Evolutionary conservation across 805 yeast genomes (phyloP), one percentile per base, ranked within the genome.

Genomic region (Ogataea methanolica): DNA sequence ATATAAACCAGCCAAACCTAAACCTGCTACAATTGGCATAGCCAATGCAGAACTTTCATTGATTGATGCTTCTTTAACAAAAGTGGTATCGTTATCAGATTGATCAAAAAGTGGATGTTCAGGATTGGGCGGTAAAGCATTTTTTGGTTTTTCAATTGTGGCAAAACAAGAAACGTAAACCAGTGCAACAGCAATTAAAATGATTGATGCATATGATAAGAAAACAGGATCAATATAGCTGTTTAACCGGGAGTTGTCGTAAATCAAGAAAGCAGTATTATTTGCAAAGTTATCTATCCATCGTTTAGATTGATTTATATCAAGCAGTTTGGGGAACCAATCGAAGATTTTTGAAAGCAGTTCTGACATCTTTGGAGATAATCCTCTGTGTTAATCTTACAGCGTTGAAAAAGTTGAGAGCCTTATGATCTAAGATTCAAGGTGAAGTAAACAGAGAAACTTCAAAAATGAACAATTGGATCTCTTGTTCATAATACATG

Each of bases 11-110:
- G 64, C 48, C 37, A 80, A 61, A n/a, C 55, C 57, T 17, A 52
- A 44, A 7, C 75, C 74, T 5, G 78, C 75, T 6, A 71, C 14
- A 5, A 80, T 46, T 0, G 85, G 85, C 58, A 78, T 55, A 4
- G 62, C 16, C 5, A 70, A 36, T 0, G 75, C 82, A 16, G 50
- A 41, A 60, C 67, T 43, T 55, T 61, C 59, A 26, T 56, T 59
- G 11, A 61, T 54, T 3, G 48, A 31, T 1, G 55, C 43, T 6
- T 49, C 58, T 14, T 54, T 46, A 5, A 36, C 36, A 6, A 41
- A 44, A 5, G 54, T 49, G 15, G 51, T 36, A 51, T 71, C 74
- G 21, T 60, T 58, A 54, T 74, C 78, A 1, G 70, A 51, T 16
- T 68, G 73, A 54, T 74, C 77, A 54, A 69, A 74, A 39, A 71